These are phyloP conservation scores for Hevea brasiliensis DNA, from an alignment of 345 rosid genomes.

Conservation along the genomic window DNA sequence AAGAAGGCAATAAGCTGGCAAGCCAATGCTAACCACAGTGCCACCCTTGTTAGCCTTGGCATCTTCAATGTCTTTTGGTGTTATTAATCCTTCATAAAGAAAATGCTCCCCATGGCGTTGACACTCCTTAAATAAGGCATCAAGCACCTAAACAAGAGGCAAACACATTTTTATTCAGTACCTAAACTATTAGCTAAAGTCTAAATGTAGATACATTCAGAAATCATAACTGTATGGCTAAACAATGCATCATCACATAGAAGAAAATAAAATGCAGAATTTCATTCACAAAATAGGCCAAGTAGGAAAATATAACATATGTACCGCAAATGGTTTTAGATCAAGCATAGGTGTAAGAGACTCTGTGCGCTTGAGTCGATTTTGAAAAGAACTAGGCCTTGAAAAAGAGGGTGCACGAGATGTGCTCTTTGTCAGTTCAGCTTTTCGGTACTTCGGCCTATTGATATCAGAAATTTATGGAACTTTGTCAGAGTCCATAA, in stretches of 20 bases:
- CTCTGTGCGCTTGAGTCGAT: constrained; percentile 43
- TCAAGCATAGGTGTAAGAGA: constrained; percentile 66
- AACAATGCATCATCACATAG: background rate
- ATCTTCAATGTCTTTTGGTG: constrained; percentile 73
- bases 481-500: constrained; percentile 1
- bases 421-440: constrained; percentile 29
- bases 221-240: background rate
- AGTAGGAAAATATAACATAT: background rate
- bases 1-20: constrained; percentile 85
- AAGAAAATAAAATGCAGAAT: background rate
- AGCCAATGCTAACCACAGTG: constrained; percentile 68
- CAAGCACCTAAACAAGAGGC: constrained; percentile 54
- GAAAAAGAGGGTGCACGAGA: constrained; percentile 46
- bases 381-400: constrained; percentile 47
- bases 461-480: constrained; percentile 19
- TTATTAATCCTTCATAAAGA: constrained; percentile 71
- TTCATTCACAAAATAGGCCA: background rate
- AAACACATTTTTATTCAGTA: constrained; percentile 25
- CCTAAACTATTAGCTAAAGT: background rate
- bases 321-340: constrained; percentile 79
- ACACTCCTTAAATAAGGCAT: constrained; percentile 59
- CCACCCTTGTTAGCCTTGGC: constrained; percentile 66
- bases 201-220: background rate
- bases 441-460: constrained; percentile 58
- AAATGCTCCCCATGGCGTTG: constrained; percentile 55